Evolutionary conservation across 805 yeast genomes (phyloP).

Genomic region (Suhomyces sp.): DNA sequence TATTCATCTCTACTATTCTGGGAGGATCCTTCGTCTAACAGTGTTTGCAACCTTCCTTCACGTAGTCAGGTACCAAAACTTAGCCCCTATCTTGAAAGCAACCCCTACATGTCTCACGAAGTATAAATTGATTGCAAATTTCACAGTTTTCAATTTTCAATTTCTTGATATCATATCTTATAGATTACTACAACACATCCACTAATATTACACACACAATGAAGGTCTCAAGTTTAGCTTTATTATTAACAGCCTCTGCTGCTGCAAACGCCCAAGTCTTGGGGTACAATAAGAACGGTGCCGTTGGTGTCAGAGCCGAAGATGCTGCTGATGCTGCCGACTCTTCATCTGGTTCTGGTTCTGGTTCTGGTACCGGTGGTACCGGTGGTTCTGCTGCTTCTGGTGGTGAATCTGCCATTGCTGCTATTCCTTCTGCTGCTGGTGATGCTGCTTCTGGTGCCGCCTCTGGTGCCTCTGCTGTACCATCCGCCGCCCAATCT

Average conservation of each 20-base stretch:
- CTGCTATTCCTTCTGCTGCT: conserved; percentile 25
- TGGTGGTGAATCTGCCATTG: conserved; percentile 23
- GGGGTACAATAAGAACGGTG: conserved; percentile 4
- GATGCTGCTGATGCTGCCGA: conserved; percentile 18
- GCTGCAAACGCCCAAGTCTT: conserved; percentile 10
- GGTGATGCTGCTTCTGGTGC: conserved; percentile 15
- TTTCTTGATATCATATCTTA: background rate
- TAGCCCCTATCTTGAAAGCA: too few relatives aligned
- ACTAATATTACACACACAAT: conserved; percentile 4
- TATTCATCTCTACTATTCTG: background rate
- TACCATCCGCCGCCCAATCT: background rate
- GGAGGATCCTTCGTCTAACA: too few relatives aligned
- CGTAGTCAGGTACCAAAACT: too few relatives aligned
- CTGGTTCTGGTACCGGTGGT: background rate
- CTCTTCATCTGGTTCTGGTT: conserved; percentile 3
- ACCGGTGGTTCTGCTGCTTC: conserved; percentile 12
- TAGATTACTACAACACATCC: conserved; percentile 3
- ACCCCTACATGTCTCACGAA: too few relatives aligned
- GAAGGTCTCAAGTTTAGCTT: conserved; percentile 13
- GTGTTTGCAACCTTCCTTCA: too few relatives aligned
- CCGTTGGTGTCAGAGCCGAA: conserved; percentile 2
- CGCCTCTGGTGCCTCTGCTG: conserved; percentile 6
- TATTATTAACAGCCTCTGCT: conserved; percentile 14
- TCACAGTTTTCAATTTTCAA: too few relatives aligned
- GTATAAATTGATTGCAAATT: too few relatives aligned